Evolutionary conservation across 2,329 filamentous ascomycete species (phyloP).

Genomic region (Phialemonium atrogriseum): DNA sequence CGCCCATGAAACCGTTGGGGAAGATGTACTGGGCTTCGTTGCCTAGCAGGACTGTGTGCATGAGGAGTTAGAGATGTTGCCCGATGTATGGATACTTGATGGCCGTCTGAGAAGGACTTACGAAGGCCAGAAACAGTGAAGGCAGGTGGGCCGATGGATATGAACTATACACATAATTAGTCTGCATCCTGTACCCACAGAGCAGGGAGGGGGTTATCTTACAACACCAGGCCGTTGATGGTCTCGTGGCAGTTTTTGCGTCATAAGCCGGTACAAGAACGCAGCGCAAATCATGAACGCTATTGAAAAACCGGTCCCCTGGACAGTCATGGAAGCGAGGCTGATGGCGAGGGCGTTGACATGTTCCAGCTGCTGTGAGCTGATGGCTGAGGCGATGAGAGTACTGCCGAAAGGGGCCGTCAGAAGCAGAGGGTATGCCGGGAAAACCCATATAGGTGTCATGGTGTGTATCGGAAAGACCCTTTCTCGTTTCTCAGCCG

Average conservation of each 20-base stretch:
- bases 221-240: conserved; percentile 67
- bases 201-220: conserved; percentile 9
- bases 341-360: conserved; percentile 38
- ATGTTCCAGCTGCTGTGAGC: conserved; percentile 13
- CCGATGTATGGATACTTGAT: no score
- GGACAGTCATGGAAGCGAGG: conserved; percentile 38
- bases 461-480: conserved; percentile 65
- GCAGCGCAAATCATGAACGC: conserved; percentile 74
- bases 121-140: conserved; percentile 41
- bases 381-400: conserved; percentile 34
- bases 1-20: conserved; percentile 32
- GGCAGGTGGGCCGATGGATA: conserved; percentile 68
- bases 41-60: conserved; percentile 36
- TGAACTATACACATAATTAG: no score
- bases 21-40: conserved; percentile 32
- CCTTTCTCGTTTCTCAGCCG: conserved; percentile 18
- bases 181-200: conserved; percentile 17
- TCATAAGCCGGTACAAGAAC: conserved; percentile 82
- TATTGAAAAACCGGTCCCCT: conserved; percentile 48
- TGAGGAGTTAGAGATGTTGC: no score
- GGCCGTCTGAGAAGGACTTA: conserved; percentile 10
- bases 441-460: conserved; percentile 86
- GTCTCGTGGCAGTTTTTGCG: conserved; percentile 72
- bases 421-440: conserved; percentile 72
- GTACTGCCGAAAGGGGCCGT: conserved; percentile 64